Evolutionary conservation across 495 filamentous ascomycete species (phyloP), one percentile per base, ranked within the genome.

Genomic region (Tuber aestivum): DNA sequence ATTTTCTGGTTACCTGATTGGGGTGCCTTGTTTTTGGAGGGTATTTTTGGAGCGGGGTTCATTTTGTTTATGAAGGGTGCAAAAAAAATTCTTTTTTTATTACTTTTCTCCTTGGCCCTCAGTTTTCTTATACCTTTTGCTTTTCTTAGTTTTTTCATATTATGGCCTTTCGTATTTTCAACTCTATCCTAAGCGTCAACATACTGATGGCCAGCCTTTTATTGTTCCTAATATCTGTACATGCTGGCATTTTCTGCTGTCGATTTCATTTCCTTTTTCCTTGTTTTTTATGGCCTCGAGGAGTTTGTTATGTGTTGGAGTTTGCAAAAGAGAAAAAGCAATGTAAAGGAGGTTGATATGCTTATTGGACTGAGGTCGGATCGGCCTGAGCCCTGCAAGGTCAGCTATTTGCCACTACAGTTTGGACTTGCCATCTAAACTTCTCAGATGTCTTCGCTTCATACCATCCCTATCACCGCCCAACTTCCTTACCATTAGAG

Each of bases 1-100:
- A 97, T 84, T 96, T 97, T 83, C 85, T 95, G 69, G 89, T 91
- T 76, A 92, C 91, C 77, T 93, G 83, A 88, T 76, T 69, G 41
- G 72, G 65, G n/a, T 37, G 74, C 75, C 75, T 21, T 86, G 86
- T 65, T 16, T 32, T 14, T n/a, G n/a, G 56, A 32, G 27, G 56
- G n/a, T 14, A 27, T 65, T 65, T 65, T 65, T 65, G 56, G 27
- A 65, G 27, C 23, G 50, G 56, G 56, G 56, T 32, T 65, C n/a
- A 65, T 65, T 65, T 16, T 12, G n/a, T 65, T 65, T 65, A 65
- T 65, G 56, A 65, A 65, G 56, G 56, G 27, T 65, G 56, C 56
- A 65, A 65, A 65, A 65, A 32, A n/a, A n/a, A n/a, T 12, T 48
- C 23, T 20, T 48, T 23, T 56, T 56, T n/a, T 9, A 65, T 32